phyloP scores from a whole-genome alignment of 345 rosid species.

The Eucalyptus caleyi region DNA sequence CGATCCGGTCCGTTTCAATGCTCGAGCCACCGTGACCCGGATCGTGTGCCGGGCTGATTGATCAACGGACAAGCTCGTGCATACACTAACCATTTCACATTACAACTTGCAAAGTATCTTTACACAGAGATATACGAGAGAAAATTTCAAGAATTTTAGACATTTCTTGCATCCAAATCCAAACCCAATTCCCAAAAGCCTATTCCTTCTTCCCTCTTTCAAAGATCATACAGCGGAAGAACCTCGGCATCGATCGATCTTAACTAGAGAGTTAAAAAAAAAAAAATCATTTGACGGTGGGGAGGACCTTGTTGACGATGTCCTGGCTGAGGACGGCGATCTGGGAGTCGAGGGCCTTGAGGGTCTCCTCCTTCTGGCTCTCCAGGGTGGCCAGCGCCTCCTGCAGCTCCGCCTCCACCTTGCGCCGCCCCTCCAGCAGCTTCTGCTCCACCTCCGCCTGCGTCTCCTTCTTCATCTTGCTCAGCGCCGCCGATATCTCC shows the following conservation, averaged over 20 bases:
- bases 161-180: not conserved
- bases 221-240: not conserved
- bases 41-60: not conserved
- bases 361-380: slow-evolving; percentile 79
- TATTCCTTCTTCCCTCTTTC: not conserved
- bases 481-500: slow-evolving; percentile 78
- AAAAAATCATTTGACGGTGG: slow-evolving; percentile 17
- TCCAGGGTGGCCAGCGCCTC: slow-evolving; percentile 71
- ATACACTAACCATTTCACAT: not conserved
- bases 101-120: not conserved
- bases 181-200: not conserved
- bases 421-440: slow-evolving; percentile 57
- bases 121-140: not conserved
- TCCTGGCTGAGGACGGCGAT: slow-evolving; percentile 66
- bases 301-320: slow-evolving; percentile 90
- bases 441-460: slow-evolving; percentile 63
- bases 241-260: not conserved
- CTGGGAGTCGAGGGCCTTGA: slow-evolving; percentile 71
- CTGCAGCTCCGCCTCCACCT: slow-evolving; percentile 66
- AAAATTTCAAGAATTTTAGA: not conserved
- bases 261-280: not conserved
- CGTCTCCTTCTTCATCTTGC: slow-evolving; percentile 89
- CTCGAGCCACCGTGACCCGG: not conserved
- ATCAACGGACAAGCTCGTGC: not conserved
- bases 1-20: not conserved